Evolutionary conservation across 2,329 filamentous ascomycete genomes (phyloP), one percentile per base, ranked within the genome.

Genomic region (Aspergillus pseudotamarii): DNA sequence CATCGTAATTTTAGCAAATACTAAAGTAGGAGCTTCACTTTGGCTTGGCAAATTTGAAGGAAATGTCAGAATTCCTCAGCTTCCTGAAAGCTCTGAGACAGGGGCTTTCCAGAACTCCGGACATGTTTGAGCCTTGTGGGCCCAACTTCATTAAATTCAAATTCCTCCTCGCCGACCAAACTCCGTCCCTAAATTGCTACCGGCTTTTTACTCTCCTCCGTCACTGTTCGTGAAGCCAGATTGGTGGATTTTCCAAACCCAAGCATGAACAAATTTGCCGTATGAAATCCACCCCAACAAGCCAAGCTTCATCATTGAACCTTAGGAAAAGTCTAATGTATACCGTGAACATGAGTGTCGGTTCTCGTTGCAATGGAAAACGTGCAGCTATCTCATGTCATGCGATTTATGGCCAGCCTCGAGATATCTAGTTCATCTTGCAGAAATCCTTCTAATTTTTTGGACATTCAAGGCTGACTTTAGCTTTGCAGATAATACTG

Each of bases 401-500:
- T 19, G 41, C 8, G 19, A 43, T n/a, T 21, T 21, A n/a, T 21
- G 0, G 4, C 19, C 1, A n/a, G 0, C 38, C 0, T 12, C 0
- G 21, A 21, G 41, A 4, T 43, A 10, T 21, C n/a, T 43, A 21
- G 19, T 8, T 1, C 6, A 34, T 11, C 19, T 11, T 3, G 41
- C 3, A 43, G 16, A 6, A 21, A 2, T 46, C 10, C 1, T n/a
- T n/a, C n/a, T n/a, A n/a, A n/a, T n/a, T 46, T 45, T 19, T 14
- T 5, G 11, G 43, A 36, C 16, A 16, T 36, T 36, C 16, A 36
- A 36, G 34, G 16, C 34, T 16, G 14, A 36, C 14, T 36, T 6
- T 6, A 14, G 16, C 12, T 16, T 16, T 14, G 16, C 1, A 8
- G 34, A 16, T 6, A 16, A 36, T 5, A 36, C 14, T 16, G 34